Evolutionary conservation across 1,284 basidiomycete genomes (phyloP), one percentile per base, ranked within the genome.

Genomic region (Pisolithus thermaeus): DNA sequence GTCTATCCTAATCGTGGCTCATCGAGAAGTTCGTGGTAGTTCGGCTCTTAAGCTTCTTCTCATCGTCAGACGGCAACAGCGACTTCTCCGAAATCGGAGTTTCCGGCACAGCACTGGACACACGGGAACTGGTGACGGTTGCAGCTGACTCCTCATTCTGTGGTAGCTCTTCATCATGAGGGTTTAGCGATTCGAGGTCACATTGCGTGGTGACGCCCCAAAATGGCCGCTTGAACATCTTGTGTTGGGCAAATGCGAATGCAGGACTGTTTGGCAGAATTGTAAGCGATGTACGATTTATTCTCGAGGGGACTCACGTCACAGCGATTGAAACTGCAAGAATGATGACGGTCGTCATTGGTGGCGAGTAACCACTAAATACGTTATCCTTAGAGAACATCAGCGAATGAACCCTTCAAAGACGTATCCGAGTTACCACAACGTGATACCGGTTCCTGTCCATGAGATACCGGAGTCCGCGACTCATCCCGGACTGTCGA

Each of bases 371-470:
- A 3, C 72, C 73, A 46, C 66, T 67, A 30, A 61, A 60, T 25
- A 75, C 52, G 32, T 77, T 73, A 56, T 77, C 76, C 79, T 81
- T 56, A 36, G 38, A 56, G 40, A 43, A 25, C 35, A 53, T 47
- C 44, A 27, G 18, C 8, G 12, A 35, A 53, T 27, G 44, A 14
- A 23, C 44, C 42, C 22, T 39, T 43, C 45, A 35, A 32, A 23
- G 27, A 28, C 39, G 7, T 9, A 45, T 37, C 14, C 8, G n/a
- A 72, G 79, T 51, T 57, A 84, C 83, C 51, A 74, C 68, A 49
- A 72, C 63, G 65, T 86, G 83, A 27, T 74, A 72, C 9, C 69
- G 60, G 58, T 86, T 86, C 46, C 78, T 71, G 59, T 86, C 84
- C 55, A 84, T 76, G 12, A 86, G 71, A 59, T 73, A 79, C 16